Evolutionary conservation across 139 green algal genomes (phyloP), one percentile per base, ranked within the genome.

Genomic region (Parachlorella kessleri): DNA sequence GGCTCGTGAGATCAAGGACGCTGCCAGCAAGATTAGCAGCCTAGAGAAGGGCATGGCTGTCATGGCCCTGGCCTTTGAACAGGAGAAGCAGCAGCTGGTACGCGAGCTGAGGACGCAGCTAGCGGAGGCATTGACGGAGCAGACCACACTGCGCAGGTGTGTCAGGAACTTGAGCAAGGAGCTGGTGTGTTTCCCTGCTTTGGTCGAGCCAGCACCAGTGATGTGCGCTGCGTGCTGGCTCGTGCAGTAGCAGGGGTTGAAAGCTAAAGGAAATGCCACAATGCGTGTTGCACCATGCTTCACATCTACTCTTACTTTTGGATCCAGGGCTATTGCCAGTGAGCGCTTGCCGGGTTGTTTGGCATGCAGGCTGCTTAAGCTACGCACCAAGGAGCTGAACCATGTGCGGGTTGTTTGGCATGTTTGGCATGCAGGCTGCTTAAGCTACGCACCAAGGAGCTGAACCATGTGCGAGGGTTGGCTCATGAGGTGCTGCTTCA

Each of bases 401-500:
- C 92, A 94, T 53, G n/a, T n/a, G n/a, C n/a, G n/a, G n/a, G n/a
- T n/a, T n/a, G n/a, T n/a, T n/a, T n/a, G n/a, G n/a, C n/a, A n/a
- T n/a, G n/a, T n/a, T n/a, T n/a, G n/a, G n/a, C n/a, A n/a, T n/a
- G 42, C 28, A 75, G 88, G 42, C 74, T 87, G 72, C 63, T 92
- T 10, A 71, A 70, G 64, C 83, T 94, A 37, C 95, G 95, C 82
- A 91, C 87, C 3, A 75, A 81, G 4, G 95, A 98, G 90, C 81
- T 97, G 36, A 91, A 91, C 66, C 92, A 94, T 53, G 84, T 97
- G 30, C 85, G 91, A 42, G 66, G 81, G 35, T 84, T 98, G 35
- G 93, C 94, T 30, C 88, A 97, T 53, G 86, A 96, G 81, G 92
- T 97, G 36, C 79, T 98, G 75, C 81, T 91, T 59, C 91, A 98